Conservation (phyloP, 129 eudicot species). For the Sambucus nigra region DNA sequence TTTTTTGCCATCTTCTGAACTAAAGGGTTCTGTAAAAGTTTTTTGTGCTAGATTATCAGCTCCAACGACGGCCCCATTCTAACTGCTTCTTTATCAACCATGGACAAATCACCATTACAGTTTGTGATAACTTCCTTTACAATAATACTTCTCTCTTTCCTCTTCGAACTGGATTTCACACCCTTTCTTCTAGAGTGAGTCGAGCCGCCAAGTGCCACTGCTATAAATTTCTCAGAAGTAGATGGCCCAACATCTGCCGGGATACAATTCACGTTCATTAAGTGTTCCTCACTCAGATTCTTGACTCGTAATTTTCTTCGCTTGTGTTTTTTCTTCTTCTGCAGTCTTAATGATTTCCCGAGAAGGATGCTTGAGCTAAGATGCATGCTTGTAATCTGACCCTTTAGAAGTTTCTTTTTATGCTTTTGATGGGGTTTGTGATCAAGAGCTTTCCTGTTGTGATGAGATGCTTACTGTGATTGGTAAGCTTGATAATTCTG, state of each 20-base stretch:
- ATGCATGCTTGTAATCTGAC: conserved; percentile 27
- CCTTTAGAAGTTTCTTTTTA: conserved; percentile 27
- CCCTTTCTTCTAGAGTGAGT: conserved; percentile 6
- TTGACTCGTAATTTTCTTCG: conserved; percentile 14
- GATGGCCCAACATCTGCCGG: conserved; percentile 34
- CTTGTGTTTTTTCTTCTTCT: conserved; percentile 51
- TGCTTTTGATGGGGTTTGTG: conserved; percentile 15
- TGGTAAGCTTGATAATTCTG: conserved; percentile 12
- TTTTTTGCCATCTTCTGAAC: conserved; percentile 10
- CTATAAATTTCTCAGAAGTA: conserved; percentile 19
- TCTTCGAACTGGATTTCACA: conserved; percentile 15
- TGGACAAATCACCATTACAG: neutral
- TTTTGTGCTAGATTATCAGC: conserved; percentile 8
- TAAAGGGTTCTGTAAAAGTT: conserved; percentile 5
- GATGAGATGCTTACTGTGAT: neutral
- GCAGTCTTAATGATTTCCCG: conserved; percentile 34
- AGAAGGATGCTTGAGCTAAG: conserved; percentile 50
- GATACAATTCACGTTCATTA: conserved; percentile 7
- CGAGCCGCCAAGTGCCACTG: neutral
- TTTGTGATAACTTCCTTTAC: conserved; percentile 2
- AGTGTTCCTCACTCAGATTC: conserved; percentile 17
- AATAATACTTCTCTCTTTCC: conserved; percentile 9
- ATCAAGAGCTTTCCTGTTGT: conserved; percentile 16
- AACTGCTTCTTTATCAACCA: conserved; percentile 21
- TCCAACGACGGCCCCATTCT: conserved; percentile 27